Evolutionary conservation across 345 rosid species (phyloP).

Genomic region (Dipteronia dyeriana): DNA sequence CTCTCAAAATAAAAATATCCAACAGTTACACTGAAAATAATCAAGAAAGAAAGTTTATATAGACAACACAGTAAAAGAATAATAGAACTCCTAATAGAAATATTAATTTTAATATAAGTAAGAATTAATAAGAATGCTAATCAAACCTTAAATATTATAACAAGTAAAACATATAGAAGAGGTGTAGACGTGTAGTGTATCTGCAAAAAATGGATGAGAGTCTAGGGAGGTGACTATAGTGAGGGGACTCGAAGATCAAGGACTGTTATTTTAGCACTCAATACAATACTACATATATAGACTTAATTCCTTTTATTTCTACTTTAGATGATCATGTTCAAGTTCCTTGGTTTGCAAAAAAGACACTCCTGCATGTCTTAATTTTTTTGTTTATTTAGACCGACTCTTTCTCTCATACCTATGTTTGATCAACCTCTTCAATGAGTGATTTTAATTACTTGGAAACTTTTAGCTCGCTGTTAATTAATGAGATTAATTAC

Average conservation of each 20-base stretch:
- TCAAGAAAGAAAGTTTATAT: no score
- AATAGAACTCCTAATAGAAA: no score
- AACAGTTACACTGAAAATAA: no score
- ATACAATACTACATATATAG: background rate
- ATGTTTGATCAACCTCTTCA: background rate
- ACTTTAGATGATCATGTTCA: background rate
- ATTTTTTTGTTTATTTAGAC: background rate
- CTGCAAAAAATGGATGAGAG: background rate
- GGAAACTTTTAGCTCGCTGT: background rate
- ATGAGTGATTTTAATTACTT: background rate
- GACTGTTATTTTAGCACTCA: slow-evolving; percentile 6
- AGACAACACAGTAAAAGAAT: no score
- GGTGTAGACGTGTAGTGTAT: background rate
- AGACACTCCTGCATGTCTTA: background rate
- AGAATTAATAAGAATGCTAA: no score
- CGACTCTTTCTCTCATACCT: background rate
- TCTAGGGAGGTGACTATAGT: slow-evolving; percentile 2
- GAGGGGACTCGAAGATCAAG: slow-evolving; percentile 2
- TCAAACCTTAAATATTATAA: no score
- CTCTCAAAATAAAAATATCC: no score
- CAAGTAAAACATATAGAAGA: no score
- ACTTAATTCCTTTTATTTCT: slow-evolving; percentile 8
- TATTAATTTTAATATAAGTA: no score
- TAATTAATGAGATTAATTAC: no score
- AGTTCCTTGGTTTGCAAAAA: slow-evolving; percentile 11